These are phyloP conservation scores for Panaeolus cyanescens DNA, from an alignment of 768 basidiomycete species.

Conservation along the genomic window DNA sequence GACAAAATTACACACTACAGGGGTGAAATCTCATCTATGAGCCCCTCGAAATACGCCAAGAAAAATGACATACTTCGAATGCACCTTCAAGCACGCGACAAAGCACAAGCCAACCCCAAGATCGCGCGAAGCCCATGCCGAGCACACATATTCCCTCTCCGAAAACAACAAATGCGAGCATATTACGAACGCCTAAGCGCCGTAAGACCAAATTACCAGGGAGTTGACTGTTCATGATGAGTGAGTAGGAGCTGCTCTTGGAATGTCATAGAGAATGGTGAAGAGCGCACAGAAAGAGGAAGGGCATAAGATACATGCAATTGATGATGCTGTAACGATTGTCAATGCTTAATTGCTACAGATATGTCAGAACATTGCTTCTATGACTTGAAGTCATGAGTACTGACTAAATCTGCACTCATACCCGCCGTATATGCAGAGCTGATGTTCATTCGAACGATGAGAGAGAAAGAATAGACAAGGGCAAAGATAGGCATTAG, in stretches of 20 bases:
- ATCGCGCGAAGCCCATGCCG: constrained; percentile 44
- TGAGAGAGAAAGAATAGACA: constrained; percentile 35
- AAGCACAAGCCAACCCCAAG: constrained; percentile 40
- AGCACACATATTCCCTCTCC: constrained; percentile 46
- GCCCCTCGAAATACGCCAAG: background rate
- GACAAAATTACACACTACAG: constrained; percentile 46
- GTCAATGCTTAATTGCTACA: constrained; percentile 25
- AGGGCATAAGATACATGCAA: constrained; percentile 42
- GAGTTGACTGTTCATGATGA: constrained; percentile 49
- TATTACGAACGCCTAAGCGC: constrained; percentile 44
- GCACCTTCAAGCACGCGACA: constrained; percentile 45
- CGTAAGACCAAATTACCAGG: constrained; percentile 47
- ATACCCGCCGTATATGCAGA: constrained; percentile 38
- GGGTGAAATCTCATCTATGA: background rate
- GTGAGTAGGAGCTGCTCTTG: too few relatives aligned
- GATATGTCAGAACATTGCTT: too few relatives aligned
- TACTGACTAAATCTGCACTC: constrained; percentile 35
- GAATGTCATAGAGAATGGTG: too few relatives aligned
- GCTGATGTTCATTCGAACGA: constrained; percentile 38
- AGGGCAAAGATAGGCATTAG: constrained; percentile 35
- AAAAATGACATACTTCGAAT: constrained; percentile 35
- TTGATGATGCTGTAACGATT: constrained; percentile 38
- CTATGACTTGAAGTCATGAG: background rate
- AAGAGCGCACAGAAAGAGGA: constrained; percentile 39
- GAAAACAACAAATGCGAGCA: constrained; percentile 40